Percentiles rank a stretch among this genome's conserved stretches.
Evolutionary conservation across 2,329 filamentous ascomycete species (phyloP).

Genomic region (Penicillium occitanis): DNA sequence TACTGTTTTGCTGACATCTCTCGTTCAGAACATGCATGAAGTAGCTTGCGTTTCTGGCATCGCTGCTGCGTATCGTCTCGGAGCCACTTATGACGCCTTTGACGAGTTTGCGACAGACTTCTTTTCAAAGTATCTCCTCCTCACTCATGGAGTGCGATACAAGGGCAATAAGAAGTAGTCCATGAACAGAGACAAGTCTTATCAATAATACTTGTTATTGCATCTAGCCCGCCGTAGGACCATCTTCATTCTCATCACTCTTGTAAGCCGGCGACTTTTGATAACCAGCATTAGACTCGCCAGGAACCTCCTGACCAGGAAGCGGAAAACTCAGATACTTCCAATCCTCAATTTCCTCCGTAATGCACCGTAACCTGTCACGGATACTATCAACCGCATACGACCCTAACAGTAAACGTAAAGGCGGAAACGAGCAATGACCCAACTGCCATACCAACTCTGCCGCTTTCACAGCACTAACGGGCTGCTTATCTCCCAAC

Average conservation of each 20-base stretch:
- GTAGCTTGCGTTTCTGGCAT: conserved; percentile 70
- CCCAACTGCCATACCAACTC: conserved; percentile 93
- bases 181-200: not conserved
- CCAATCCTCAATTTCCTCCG: conserved; percentile 93
- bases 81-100: conserved; percentile 56
- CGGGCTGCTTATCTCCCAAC: conserved; percentile 88
- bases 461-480: conserved; percentile 86
- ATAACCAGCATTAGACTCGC: conserved; percentile 2
- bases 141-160: conserved; percentile 34
- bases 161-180: conserved; percentile 21
- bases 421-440: conserved; percentile 89
- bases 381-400: conserved; percentile 96
- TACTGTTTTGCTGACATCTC: conserved; percentile 8
- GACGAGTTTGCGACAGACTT: conserved; percentile 35
- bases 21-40: conserved; percentile 56
- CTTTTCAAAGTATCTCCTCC: conserved; percentile 35
- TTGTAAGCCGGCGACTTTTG: conserved; percentile 14
- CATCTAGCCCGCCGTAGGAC: not conserved
- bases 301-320: conserved; percentile 30
- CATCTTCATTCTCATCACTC: conserved; percentile 21
- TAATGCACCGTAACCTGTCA: conserved; percentile 83
- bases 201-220: not conserved
- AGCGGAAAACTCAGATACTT: conserved; percentile 73
- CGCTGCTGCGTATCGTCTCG: conserved; percentile 67
- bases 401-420: conserved; percentile 81